Percentiles rank a stretch among this genome's conserved stretches.
These are phyloP conservation scores for Jatropha curcas DNA, from an alignment of 345 rosid species.

Conservation along the genomic window DNA sequence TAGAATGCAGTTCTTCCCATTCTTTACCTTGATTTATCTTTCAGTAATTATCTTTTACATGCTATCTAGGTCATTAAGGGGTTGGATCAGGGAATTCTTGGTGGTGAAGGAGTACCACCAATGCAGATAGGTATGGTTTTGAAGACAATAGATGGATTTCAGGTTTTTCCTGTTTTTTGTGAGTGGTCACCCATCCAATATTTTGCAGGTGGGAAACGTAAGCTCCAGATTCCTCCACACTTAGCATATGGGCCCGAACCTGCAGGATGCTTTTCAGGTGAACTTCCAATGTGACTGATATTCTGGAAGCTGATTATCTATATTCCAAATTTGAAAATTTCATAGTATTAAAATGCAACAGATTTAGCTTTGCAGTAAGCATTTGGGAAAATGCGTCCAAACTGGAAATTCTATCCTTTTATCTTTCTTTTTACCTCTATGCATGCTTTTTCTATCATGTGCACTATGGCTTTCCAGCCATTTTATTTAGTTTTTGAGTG, in stretches of 20 bases:
- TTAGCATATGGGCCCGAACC: constrained; percentile 97
- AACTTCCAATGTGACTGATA: constrained; percentile 11
- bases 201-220: constrained; percentile 74
- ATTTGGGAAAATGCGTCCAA: background rate
- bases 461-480: background rate
- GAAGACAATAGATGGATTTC: constrained; percentile 2
- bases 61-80: constrained; percentile 74
- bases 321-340: background rate
- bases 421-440: background rate
- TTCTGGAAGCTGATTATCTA: background rate
- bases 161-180: background rate
- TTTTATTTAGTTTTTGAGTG: background rate
- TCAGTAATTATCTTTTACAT: constrained; percentile 7
- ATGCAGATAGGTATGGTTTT: constrained; percentile 69
- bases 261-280: constrained; percentile 95
- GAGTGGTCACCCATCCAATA: background rate
- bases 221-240: constrained; percentile 82
- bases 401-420: background rate
- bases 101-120: constrained; percentile 91
- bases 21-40: background rate
- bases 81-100: constrained; percentile 88
- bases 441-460: background rate
- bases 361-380: background rate
- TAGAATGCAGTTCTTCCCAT: background rate
- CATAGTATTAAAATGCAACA: background rate